Evolutionary conservation across 139 green algal species (phyloP), one percentile per base, ranked within the genome.

Genomic region (Chlorella sp.): DNA sequence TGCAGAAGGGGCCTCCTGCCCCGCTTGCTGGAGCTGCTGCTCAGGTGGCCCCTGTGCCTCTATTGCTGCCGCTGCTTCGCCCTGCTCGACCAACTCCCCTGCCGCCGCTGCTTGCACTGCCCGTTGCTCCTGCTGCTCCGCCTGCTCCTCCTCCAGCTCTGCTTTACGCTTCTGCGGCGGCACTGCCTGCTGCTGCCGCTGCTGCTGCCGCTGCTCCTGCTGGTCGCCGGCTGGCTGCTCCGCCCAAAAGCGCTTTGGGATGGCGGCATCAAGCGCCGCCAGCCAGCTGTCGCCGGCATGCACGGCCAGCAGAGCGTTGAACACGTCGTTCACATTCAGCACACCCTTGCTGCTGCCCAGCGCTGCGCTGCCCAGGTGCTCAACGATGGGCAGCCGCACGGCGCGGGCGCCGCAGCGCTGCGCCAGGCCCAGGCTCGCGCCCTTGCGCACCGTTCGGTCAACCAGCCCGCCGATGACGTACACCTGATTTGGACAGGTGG

Each of bases 321-420:
- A 77, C 54, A 88, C 84, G 46, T 82, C 73, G 62, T 88, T 88
- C 38, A 88, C 62, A 38, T 88, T 88, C 30, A 88, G 81, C 32
- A 88, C 76, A 30, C 64, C 34, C 17, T 74, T 65, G 34, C 73
- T 69, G 46, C 60, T 80, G 44, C 54, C n/a, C 65, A 68, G 67
- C 43, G 28, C 4, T 32, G 51, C 51, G 2, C 11, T 60, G 51
- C 41, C 80, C 32, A 84, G 46, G 80, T 68, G 46, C 67, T 84
- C 80, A 16, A 34, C 62, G 3, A 77, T 67, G n/a, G 80, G 80
- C 65, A 84, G 80, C n/a, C 80, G 80, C n/a, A 62, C 67, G 4
- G 64, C 64, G 8, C 20, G 17, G 0, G 67, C 67, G 24, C 65
- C 65, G 64, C 34, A 40, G 1, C n/a, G 64, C 80, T 68, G 64